phyloP scores from a whole-genome alignment of 1,284 basidiomycete genomes.

The Vanrija pseudolonga region DNA sequence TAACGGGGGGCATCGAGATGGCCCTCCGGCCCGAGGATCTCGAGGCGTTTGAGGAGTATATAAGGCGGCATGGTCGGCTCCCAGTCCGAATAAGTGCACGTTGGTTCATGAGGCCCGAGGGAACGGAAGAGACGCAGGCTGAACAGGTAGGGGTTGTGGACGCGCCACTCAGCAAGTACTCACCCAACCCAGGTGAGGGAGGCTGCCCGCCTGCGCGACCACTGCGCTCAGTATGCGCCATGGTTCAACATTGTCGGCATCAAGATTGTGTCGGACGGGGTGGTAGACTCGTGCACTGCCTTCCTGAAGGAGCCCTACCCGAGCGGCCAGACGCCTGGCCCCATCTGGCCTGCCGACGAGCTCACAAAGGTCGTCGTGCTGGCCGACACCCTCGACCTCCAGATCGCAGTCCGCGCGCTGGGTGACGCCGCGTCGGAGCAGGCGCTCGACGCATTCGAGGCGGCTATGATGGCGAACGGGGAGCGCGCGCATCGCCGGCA shows the following conservation, averaged over 20 bases:
- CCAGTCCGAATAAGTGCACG: constrained; percentile 25
- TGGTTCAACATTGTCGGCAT: constrained; percentile 30
- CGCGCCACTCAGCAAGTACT: too few relatives aligned
- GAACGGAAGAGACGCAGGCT: constrained; percentile 13
- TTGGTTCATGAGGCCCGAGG: constrained; percentile 21
- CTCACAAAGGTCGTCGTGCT: constrained; percentile 20
- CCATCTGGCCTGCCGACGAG: constrained; percentile 29
- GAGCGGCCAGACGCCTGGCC: constrained; percentile 17
- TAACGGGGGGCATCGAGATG: constrained; percentile 33
- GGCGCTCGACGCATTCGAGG: constrained; percentile 30
- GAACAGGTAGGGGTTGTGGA: background rate
- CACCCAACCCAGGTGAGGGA: constrained; percentile 6
- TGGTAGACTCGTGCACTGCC: constrained; percentile 33
- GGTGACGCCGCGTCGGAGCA: constrained; percentile 32
- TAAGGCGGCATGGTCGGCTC: constrained; percentile 10
- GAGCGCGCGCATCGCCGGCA: constrained; percentile 13
- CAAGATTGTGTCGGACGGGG: constrained; percentile 36
- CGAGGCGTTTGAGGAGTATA: constrained; percentile 23
- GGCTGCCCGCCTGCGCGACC: constrained; percentile 18
- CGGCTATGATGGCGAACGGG: constrained; percentile 19
- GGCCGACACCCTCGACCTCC: constrained; percentile 28
- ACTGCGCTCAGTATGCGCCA: constrained; percentile 11
- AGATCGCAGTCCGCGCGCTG: constrained; percentile 32
- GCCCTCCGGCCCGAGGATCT: constrained; percentile 24
- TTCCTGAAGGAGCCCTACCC: constrained; percentile 29